phyloP scores from a whole-genome alignment of 2,329 filamentous ascomycete genomes.

The Hypomyces rosellus region DNA sequence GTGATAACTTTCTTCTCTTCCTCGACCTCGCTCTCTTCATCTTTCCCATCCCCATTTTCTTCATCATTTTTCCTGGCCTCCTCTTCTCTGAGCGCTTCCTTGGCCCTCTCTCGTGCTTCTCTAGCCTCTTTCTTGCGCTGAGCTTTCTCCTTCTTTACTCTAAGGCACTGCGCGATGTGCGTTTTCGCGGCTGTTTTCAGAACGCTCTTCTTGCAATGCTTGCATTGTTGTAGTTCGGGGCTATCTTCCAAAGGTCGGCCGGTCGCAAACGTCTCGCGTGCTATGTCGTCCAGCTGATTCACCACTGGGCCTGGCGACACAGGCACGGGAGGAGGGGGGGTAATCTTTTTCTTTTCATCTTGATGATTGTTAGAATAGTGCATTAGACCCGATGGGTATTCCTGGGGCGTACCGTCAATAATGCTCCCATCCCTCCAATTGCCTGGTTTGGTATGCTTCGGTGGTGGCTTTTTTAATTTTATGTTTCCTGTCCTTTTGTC shows the following conservation, averaged over 20 bases:
- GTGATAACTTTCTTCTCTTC: slow-evolving; percentile 37
- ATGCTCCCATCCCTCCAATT: slow-evolving; percentile 66
- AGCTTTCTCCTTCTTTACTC: slow-evolving; percentile 76
- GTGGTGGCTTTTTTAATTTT: slow-evolving; percentile 57
- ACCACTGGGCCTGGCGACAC: slow-evolving; percentile 50
- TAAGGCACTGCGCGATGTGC: slow-evolving; percentile 79
- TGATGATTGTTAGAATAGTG: slow-evolving; percentile 20
- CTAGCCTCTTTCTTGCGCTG: slow-evolving; percentile 70
- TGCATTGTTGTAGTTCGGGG: slow-evolving; percentile 77
- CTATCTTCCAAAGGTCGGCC: slow-evolving; percentile 76
- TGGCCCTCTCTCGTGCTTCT: slow-evolving; percentile 61
- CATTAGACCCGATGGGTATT: neutral
- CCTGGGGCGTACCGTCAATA: slow-evolving; percentile 47
- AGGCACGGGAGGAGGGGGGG: slow-evolving; percentile 35
- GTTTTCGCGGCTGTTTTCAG: slow-evolving; percentile 66
- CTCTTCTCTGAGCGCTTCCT: slow-evolving; percentile 53
- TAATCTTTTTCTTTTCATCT: slow-evolving; percentile 48
- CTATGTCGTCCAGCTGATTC: slow-evolving; percentile 66
- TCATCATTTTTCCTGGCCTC: slow-evolving; percentile 47
- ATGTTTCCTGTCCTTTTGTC: slow-evolving; percentile 44
- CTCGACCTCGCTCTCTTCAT: slow-evolving; percentile 43
- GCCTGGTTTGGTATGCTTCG: slow-evolving; percentile 59
- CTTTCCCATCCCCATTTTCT: slow-evolving; percentile 41
- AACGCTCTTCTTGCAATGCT: slow-evolving; percentile 88
- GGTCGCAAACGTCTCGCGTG: slow-evolving; percentile 72